phyloP scores from a whole-genome alignment of 1,139 yeast species.

The Pichia sp. region DNA sequence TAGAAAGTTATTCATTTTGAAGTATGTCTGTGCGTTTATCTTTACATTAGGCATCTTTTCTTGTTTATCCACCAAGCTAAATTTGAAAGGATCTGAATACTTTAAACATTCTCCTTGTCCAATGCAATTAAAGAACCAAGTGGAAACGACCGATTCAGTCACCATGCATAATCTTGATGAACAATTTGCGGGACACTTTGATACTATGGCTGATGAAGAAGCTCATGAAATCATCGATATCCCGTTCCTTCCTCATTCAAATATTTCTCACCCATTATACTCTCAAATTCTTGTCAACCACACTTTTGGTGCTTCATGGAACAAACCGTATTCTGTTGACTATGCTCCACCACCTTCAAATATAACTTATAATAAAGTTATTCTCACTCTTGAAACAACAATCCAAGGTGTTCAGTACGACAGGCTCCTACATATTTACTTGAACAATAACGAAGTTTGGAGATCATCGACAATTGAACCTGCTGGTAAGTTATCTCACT shows the following conservation, averaged over 20 bases:
- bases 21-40: not conserved
- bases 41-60: not conserved
- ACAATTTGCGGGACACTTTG: not conserved
- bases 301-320: conserved; percentile 54
- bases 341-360: conserved; percentile 28
- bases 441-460: conserved; percentile 69
- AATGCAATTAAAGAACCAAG: not conserved
- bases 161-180: not conserved
- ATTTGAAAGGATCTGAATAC: not conserved
- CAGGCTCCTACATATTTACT: conserved; percentile 60
- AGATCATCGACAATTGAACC: conserved; percentile 85
- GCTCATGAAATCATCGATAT: conserved; percentile 25
- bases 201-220: not conserved
- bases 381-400: conserved; percentile 48
- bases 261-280: conserved; percentile 34
- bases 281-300: conserved; percentile 33
- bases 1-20: not conserved
- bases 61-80: not conserved
- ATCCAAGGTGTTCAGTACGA: conserved; percentile 70
- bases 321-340: conserved; percentile 36
- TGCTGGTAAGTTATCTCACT: conserved; percentile 34
- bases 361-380: conserved; percentile 48
- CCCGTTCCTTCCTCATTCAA: conserved; percentile 19
- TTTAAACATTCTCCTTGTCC: not conserved
- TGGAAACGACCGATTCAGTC: not conserved